phyloP scores from a whole-genome alignment of 495 filamentous ascomycete genomes.

The Diplogelasinospora grovesii region DNA sequence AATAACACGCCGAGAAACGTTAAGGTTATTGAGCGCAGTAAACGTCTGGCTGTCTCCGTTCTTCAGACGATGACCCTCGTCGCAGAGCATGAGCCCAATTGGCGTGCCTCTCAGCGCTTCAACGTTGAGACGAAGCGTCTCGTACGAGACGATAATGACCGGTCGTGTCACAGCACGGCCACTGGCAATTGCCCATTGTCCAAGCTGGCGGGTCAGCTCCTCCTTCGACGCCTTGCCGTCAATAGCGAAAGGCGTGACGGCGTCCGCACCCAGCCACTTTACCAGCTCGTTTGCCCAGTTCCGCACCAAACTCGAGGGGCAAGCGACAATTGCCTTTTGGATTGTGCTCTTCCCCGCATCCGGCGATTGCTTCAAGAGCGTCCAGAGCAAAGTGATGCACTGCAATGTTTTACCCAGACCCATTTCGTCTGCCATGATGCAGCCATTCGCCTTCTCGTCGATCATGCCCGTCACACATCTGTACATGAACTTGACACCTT shows the following conservation, averaged over 20 bases:
- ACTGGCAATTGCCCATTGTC: slow-evolving; percentile 88
- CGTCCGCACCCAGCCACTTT: slow-evolving; percentile 93
- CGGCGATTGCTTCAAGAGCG: slow-evolving; percentile 87
- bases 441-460: slow-evolving; percentile 89
- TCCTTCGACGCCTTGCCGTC: slow-evolving; percentile 96
- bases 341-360: slow-evolving; percentile 91
- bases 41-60: slow-evolving; percentile 96
- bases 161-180: slow-evolving; percentile 87
- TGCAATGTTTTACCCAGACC: slow-evolving; percentile 88
- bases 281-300: slow-evolving; percentile 97
- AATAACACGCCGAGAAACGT: slow-evolving; percentile 88
- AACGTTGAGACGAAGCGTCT: slow-evolving; percentile 85
- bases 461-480: slow-evolving; percentile 87
- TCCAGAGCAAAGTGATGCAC: slow-evolving; percentile 78
- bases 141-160: slow-evolving; percentile 99
- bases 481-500: slow-evolving; percentile 98
- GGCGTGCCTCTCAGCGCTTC: slow-evolving; percentile 79
- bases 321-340: slow-evolving; percentile 98
- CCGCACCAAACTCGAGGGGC: slow-evolving; percentile 88
- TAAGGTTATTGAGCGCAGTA: slow-evolving; percentile 78
- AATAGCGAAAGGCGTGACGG: slow-evolving; percentile 88
- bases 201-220: slow-evolving; percentile 79
- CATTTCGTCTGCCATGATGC: slow-evolving; percentile 99
- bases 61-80: slow-evolving; percentile 97
- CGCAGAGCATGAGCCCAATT: slow-evolving; percentile 93